phyloP scores from a whole-genome alignment of 2,329 filamentous ascomycete species.

The Penicillium sp. region DNA sequence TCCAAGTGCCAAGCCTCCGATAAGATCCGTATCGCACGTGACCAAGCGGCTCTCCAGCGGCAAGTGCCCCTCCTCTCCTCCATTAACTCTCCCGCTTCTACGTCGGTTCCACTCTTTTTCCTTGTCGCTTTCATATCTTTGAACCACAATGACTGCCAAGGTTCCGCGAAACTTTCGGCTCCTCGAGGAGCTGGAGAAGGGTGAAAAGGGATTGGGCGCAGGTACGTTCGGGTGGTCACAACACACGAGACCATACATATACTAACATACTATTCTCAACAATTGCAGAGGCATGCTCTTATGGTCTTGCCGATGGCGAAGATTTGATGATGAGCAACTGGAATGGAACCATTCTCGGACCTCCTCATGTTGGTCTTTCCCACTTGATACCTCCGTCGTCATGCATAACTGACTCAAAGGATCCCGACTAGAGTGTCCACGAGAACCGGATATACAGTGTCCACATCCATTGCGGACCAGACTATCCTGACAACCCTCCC shows the following conservation, averaged over 20 bases:
- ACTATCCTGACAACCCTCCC: constrained; percentile 86
- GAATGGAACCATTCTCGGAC: constrained; percentile 96
- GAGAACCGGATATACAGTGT: constrained; percentile 99
- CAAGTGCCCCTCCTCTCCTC: constrained; percentile 19
- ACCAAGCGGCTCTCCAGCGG: constrained; percentile 3
- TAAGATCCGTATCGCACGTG: constrained; percentile 25
- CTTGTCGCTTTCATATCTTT: not conserved
- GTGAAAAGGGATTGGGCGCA: constrained; percentile 93
- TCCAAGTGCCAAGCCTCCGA: constrained; percentile 22
- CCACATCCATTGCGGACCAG: constrained; percentile 87
- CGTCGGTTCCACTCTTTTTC: constrained; percentile 1
- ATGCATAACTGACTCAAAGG: constrained; percentile 12
- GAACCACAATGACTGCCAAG: constrained; percentile 58
- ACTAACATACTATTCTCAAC: constrained; percentile 23
- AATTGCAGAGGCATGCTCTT: constrained; percentile 81
- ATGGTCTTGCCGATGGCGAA: constrained; percentile 88
- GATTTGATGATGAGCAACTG: constrained; percentile 97
- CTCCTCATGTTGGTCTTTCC: constrained; percentile 71
- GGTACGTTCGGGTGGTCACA: constrained; percentile 43
- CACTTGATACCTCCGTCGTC: not conserved
- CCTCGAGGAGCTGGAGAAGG: constrained; percentile 96
- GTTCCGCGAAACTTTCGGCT: constrained; percentile 94
- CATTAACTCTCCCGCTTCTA: constrained; percentile 4
- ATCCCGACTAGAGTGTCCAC: constrained; percentile 67
- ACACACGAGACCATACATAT: constrained; percentile 5